Base-by-base conservation (phyloP, 2,329 filamentous ascomycete species). In the Emergomyces africanus region DNA sequence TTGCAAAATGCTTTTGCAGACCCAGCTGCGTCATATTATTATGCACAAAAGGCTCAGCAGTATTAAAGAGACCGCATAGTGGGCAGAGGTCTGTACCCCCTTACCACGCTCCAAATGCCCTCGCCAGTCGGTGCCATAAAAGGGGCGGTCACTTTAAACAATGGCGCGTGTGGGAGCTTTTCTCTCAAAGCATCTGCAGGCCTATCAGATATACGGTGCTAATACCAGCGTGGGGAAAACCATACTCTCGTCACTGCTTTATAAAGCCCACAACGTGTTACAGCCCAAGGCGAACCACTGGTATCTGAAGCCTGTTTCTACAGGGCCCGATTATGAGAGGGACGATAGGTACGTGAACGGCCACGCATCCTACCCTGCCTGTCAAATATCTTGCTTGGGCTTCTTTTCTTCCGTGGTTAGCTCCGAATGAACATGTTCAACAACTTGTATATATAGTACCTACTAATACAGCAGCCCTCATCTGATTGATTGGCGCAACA, bases 171-270 rank as follows among this genome's bases (percentile, higher is more conserved):
- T 83, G 57, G 78, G 82, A 54, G 79, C 83, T 57, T 77, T 83
- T 54, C 77, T 90, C 42, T 89, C 85, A 82, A 83, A 85, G 61
- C 82, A 81, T 9, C 77, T 91, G 58, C 82, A 83, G 61, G 78
- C 83, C 14, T 82, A 88, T 65, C 89, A 94, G 71, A 77, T 95
- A 42, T 95, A 88, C 67, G 89, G 89, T 33, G 87, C 89, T 53
- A 94, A 92, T 66, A 94, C 89, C 0, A 83, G 88, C 64, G 88
- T 94, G 30, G 89, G 89, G 63, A 95, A 95, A 77, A 95, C 89
- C 0, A 82, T 95, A 37, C 81, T 90, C 60, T 86, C 87, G 1
- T 90, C 88, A 0, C 72, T 90, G 14, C 76, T 95, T 3, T 87
- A 83, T 70, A 84, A 82, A 62, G 81, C 85, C 9, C 79, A 84